phyloP scores from a whole-genome alignment of 805 yeast species.

The Ogataea parapolymorpha region DNA sequence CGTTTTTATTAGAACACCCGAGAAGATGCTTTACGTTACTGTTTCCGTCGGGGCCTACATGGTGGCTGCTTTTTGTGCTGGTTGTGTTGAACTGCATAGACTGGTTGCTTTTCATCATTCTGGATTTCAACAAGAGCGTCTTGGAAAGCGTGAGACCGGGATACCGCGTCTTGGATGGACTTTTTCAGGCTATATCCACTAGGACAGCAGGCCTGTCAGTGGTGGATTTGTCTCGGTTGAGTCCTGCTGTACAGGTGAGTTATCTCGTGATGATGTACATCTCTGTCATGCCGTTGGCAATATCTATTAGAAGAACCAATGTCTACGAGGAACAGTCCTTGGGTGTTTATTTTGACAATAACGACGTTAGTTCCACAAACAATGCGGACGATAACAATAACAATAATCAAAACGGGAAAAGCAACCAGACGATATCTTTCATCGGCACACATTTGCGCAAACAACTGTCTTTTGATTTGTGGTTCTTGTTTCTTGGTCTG shows the following conservation, averaged over 20 bases:
- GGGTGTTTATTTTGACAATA: conserved; percentile 62
- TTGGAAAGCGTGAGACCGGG: conserved; percentile 60
- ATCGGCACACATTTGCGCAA: conserved; percentile 85
- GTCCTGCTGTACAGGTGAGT: conserved; percentile 90
- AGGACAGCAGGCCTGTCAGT: conserved; percentile 91
- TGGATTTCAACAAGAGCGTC: conserved; percentile 59
- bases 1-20: conserved; percentile 90
- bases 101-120: conserved; percentile 70
- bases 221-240: conserved; percentile 63
- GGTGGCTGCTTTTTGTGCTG: conserved; percentile 85
- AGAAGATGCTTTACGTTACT: conserved; percentile 92
- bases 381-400: conserved; percentile 10
- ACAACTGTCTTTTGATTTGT: conserved; percentile 89
- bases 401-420: conserved; percentile 27
- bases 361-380: conserved; percentile 31
- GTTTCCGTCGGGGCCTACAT: conserved; percentile 90
- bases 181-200: conserved; percentile 87
- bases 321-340: conserved; percentile 96
- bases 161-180: conserved; percentile 71
- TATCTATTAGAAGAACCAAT: conserved; percentile 92
- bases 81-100: conserved; percentile 73
- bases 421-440: conserved; percentile 53
- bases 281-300: conserved; percentile 93
- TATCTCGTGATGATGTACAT: conserved; percentile 98
- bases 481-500: conserved; percentile 87